These are phyloP conservation scores for Linderniella brevidens DNA, from an alignment of 257 asterid species.

Conservation along the genomic window DNA sequence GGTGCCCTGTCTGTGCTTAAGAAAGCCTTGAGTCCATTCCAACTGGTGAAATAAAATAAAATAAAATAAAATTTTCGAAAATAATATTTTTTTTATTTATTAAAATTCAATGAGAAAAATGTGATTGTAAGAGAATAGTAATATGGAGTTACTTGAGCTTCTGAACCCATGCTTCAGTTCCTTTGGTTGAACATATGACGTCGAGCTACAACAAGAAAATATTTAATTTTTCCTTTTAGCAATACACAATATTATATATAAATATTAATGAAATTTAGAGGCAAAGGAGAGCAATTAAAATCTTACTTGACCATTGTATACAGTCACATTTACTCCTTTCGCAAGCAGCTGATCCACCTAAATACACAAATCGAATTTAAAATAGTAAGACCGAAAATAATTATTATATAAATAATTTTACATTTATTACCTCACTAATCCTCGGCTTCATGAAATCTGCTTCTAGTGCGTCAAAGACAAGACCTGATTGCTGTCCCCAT, in stretches of 20 bases:
- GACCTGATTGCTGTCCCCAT: constrained; percentile 56
- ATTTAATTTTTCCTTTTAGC: neutral
- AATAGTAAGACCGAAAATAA: too few species aligned
- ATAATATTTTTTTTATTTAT: neutral
- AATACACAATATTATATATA: neutral
- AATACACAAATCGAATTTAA: too few species aligned
- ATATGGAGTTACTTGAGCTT: constrained; percentile 2
- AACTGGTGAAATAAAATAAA: constrained; percentile 17
- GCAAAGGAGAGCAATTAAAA: neutral
- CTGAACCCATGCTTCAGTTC: constrained; percentile 79
- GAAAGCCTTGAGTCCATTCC: constrained; percentile 55
- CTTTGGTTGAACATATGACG: constrained; percentile 76
- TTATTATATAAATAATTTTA: too few species aligned
- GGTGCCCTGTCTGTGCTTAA: constrained; percentile 36
- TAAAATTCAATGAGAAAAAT: neutral
- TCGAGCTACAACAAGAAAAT: constrained; percentile 20
- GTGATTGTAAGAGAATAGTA: neutral
- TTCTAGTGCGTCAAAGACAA: too few species aligned
- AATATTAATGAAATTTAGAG: too few species aligned
- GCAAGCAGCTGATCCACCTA: constrained; percentile 60
- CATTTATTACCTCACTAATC: constrained; percentile 33
- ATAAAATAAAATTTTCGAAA: neutral
- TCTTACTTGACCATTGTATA: constrained; percentile 62
- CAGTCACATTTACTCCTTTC: constrained; percentile 69
- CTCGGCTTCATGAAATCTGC: constrained; percentile 10